Percentiles rank a stretch among this genome's conserved stretches.
Evolutionary conservation across 2,329 filamentous ascomycete genomes (phyloP).

Genomic region (Colletotrichum truncatum): DNA sequence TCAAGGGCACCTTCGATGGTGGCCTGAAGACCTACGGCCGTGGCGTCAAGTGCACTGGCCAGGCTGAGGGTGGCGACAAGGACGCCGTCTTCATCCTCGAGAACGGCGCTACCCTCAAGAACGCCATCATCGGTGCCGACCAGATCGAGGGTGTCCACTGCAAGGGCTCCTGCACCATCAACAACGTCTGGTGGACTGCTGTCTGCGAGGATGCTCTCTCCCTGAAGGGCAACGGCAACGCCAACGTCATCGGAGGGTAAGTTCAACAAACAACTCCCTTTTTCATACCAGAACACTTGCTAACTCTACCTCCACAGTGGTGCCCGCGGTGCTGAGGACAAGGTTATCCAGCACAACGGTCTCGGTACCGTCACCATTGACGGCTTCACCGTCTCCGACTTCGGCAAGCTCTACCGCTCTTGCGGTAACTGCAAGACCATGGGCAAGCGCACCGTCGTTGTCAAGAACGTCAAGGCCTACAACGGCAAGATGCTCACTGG

Average conservation of each 20-base stretch:
- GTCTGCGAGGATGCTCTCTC: conserved; percentile 47
- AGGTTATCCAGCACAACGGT: conserved; percentile 32
- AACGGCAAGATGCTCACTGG: conserved; percentile 32
- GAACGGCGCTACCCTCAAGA: conserved; percentile 51
- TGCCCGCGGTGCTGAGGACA: conserved; percentile 28
- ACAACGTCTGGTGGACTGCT: conserved; percentile 60
- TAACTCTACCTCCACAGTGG: conserved; percentile 5
- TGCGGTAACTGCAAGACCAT: conserved; percentile 33
- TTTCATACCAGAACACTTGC: rapidly evolving
- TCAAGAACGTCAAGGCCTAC: conserved; percentile 33
- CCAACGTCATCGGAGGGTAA: conserved; percentile 24
- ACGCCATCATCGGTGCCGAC: conserved; percentile 55
- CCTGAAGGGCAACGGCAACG: conserved; percentile 30
- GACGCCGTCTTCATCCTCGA: conserved; percentile 54
- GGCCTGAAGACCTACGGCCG: conserved; percentile 46
- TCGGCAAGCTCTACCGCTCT: conserved; percentile 32
- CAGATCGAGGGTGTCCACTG: conserved; percentile 58
- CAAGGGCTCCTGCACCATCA: conserved; percentile 50
- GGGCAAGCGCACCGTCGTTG: conserved; percentile 29
- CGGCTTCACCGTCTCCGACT: conserved; percentile 30
- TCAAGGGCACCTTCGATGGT: conserved; percentile 39
- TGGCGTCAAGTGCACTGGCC: conserved; percentile 49
- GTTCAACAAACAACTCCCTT: not conserved
- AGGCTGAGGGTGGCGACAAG: conserved; percentile 53
- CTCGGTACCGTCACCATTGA: conserved; percentile 31